A percentile compares a stretch with the other conserved stretches of the same genome.
Conservation (phyloP, 2,329 filamentous ascomycete genomes). For the Cercospora berteroae region DNA sequence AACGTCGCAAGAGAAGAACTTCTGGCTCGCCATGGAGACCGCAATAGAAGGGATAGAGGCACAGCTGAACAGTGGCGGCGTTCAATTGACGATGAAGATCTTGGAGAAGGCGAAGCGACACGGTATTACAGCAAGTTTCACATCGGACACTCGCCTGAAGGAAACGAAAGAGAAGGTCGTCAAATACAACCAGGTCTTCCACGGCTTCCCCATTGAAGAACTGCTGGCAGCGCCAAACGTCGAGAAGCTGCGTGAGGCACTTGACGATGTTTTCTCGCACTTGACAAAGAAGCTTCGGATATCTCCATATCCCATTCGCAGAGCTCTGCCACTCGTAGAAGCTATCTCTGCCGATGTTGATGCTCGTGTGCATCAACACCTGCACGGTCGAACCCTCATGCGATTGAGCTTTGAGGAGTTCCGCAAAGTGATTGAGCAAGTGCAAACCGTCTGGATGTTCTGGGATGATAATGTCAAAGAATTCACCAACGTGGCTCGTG, state of each 20-base stretch:
- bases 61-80: conserved; percentile 84
- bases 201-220: conserved; percentile 95
- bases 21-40: conserved; percentile 97
- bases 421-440: conserved; percentile 74
- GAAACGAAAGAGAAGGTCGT: conserved; percentile 95
- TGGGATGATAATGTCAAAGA: conserved; percentile 98
- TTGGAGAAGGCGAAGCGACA: conserved; percentile 96
- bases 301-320: conserved; percentile 88
- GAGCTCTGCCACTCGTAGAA: conserved; percentile 90
- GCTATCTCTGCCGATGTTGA: conserved; percentile 94
- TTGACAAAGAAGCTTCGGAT: conserved; percentile 98
- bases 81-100: conserved; percentile 87
- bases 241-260: conserved; percentile 81
- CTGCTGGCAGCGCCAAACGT: conserved; percentile 87
- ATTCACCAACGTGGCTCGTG: conserved; percentile 94
- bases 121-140: conserved; percentile 95
- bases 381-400: conserved; percentile 84
- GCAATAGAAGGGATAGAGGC: conserved; percentile 87
- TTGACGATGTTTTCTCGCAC: conserved; percentile 86
- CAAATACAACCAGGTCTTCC: conserved; percentile 98
- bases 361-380: conserved; percentile 75
- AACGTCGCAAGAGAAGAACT: conserved; percentile 96
- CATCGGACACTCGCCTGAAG: conserved; percentile 90
- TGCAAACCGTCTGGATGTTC: conserved; percentile 79
- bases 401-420: conserved; percentile 93